phyloP scores from a whole-genome alignment of 805 yeast genomes.

The Cyberlindnera misumaiensis region DNA sequence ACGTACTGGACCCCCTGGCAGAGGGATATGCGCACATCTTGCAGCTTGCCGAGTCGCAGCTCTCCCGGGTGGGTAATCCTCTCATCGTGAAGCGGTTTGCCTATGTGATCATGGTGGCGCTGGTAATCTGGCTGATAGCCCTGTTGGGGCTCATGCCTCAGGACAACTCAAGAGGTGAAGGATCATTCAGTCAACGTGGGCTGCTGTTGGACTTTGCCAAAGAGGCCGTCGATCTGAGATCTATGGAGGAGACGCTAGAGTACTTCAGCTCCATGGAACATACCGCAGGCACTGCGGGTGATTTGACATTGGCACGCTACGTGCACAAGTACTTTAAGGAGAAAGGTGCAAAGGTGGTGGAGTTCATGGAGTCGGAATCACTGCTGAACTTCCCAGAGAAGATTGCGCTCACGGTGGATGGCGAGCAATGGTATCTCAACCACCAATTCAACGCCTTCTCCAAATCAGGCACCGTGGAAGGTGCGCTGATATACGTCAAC shows the following conservation, averaged over 20 bases:
- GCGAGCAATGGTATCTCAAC: conserved; percentile 22
- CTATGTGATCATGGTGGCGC: conserved; percentile 61
- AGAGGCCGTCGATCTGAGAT: conserved; percentile 43
- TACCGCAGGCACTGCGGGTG: conserved; percentile 84
- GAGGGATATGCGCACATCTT: conserved; percentile 27
- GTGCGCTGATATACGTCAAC: conserved; percentile 55
- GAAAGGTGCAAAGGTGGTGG: conserved; percentile 48
- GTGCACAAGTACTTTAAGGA: conserved; percentile 51
- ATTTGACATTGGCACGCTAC: conserved; percentile 61
- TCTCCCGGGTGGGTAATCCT: conserved; percentile 78
- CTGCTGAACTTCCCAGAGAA: conserved; percentile 61
- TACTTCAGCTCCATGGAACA: conserved; percentile 49
- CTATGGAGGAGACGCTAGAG: conserved; percentile 21
- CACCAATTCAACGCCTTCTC: conserved; percentile 67
- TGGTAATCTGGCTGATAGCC: conserved; percentile 49
- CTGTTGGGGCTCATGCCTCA: conserved; percentile 48
- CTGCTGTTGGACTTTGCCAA: conserved; percentile 43
- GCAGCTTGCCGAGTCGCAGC: conserved; percentile 45
- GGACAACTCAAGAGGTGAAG: conserved; percentile 34
- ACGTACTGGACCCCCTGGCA: conserved; percentile 43
- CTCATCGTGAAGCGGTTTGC: conserved; percentile 70
- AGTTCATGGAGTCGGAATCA: conserved; percentile 43
- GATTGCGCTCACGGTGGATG: conserved; percentile 20
- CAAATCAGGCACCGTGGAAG: conserved; percentile 46
- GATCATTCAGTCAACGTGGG: conserved; percentile 58